Evolutionary conservation across 345 rosid species (phyloP).

Genomic region (Bruguiera parviflora): DNA sequence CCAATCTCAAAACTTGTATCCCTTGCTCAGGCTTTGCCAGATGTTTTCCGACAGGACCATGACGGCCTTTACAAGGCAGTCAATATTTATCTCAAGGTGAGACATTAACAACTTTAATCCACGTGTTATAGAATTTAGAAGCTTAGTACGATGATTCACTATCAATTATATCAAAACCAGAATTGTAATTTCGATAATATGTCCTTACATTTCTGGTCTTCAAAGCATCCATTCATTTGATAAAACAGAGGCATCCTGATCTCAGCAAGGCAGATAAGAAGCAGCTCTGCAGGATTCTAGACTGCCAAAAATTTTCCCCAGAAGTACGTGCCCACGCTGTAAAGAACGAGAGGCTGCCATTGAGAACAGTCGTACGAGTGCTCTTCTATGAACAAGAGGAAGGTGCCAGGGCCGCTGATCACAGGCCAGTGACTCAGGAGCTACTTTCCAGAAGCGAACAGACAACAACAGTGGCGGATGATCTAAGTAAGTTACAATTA

Average conservation of each 20-base stretch:
- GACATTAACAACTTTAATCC: background rate
- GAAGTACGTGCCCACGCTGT: slow-evolving; percentile 89
- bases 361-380: slow-evolving; percentile 92
- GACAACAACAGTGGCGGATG: slow-evolving; percentile 9
- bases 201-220: too few relatives aligned
- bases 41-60: slow-evolving; percentile 59
- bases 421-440: slow-evolving; percentile 24
- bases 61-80: slow-evolving; percentile 89
- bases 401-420: slow-evolving; percentile 15
- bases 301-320: slow-evolving; percentile 89
- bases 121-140: background rate
- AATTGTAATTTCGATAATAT: too few relatives aligned
- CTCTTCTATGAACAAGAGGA: slow-evolving; percentile 85
- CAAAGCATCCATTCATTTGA: too few relatives aligned
- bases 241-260: slow-evolving; percentile 76
- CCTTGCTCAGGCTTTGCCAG: slow-evolving; percentile 77
- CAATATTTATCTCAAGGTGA: slow-evolving; percentile 83
- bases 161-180: too few relatives aligned
- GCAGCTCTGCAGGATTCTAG: slow-evolving; percentile 66
- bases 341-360: slow-evolving; percentile 86
- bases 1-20: slow-evolving; percentile 54
- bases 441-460: slow-evolving; percentile 27
- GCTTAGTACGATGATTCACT: too few relatives aligned
- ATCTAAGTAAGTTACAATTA: slow-evolving; percentile 26
- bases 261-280: slow-evolving; percentile 81